phyloP scores from a whole-genome alignment of 2,329 filamentous ascomycete genomes.

The Ophiocordyceps camponoti-saundersi region DNA sequence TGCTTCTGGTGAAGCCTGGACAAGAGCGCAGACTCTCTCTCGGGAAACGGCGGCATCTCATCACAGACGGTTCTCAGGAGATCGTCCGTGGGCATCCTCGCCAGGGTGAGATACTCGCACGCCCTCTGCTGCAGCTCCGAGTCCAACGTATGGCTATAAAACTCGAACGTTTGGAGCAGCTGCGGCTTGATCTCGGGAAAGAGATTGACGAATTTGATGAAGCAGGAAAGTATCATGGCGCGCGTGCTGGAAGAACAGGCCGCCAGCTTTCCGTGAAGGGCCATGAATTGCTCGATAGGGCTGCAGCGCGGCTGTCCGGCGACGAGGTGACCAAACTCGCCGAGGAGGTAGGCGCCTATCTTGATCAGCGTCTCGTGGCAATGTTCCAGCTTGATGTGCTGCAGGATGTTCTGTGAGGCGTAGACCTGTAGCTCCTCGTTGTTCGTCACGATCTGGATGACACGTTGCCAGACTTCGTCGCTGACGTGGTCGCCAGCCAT shows the following conservation, averaged over 20 bases:
- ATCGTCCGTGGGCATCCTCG: slow-evolving; percentile 75
- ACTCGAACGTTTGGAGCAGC: slow-evolving; percentile 72
- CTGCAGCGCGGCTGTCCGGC: slow-evolving; percentile 84
- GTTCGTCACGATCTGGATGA: slow-evolving; percentile 97
- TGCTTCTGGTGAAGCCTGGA: slow-evolving; percentile 92
- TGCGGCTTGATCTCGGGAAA: slow-evolving; percentile 98
- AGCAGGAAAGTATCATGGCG: slow-evolving; percentile 87
- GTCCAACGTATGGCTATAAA: slow-evolving; percentile 89
- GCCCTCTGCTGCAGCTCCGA: slow-evolving; percentile 91
- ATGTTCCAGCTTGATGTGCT: slow-evolving; percentile 81
- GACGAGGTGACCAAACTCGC: slow-evolving; percentile 92
- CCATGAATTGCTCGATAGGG: slow-evolving; percentile 93
- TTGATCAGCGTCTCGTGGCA: slow-evolving; percentile 96
- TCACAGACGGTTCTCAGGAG: slow-evolving; percentile 87
- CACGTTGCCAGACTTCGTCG: slow-evolving; percentile 97
- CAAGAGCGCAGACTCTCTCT: slow-evolving; percentile 78
- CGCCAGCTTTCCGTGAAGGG: slow-evolving; percentile 76
- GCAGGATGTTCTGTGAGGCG: slow-evolving; percentile 79
- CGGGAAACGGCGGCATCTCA: slow-evolving; percentile 97
- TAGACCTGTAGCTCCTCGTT: slow-evolving; percentile 97
- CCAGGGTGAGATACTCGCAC: slow-evolving; percentile 82
- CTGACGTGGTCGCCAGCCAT: slow-evolving; percentile 98
- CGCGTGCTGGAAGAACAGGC: slow-evolving; percentile 78
- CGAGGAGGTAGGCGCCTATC: slow-evolving; percentile 89
- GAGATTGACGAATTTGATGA: slow-evolving; percentile 94